Conservation (phyloP, 1,284 basidiomycete genomes). For the Cutaneotrichosporon mucoides region DNA sequence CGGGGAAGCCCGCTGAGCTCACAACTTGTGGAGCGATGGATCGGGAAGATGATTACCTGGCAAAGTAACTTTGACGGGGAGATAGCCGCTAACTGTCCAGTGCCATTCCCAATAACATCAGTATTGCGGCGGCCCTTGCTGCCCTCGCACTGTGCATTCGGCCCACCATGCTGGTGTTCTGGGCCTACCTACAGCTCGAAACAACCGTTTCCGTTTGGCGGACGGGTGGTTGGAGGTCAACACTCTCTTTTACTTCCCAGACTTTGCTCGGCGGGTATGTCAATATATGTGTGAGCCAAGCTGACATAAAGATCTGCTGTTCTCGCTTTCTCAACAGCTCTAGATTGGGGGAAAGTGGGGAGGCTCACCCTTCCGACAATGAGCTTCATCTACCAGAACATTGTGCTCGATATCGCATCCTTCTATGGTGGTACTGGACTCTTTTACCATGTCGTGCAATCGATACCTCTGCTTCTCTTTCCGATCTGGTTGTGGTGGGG, state of each 20-base stretch:
- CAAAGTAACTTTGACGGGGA: too few species aligned
- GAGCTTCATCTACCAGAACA: constrained; percentile 75
- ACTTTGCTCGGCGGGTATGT: constrained; percentile 18
- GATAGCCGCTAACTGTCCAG: background rate
- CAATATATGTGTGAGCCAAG: background rate
- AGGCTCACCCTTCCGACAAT: constrained; percentile 43
- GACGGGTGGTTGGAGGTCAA: background rate
- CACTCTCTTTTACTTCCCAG: background rate
- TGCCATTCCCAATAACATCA: constrained; percentile 28
- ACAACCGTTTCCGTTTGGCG: background rate
- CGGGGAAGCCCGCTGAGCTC: too few species aligned
- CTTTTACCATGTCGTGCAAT: constrained; percentile 88
- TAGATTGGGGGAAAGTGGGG: constrained; percentile 45
- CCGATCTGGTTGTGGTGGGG: constrained; percentile 68
- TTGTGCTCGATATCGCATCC: constrained; percentile 76
- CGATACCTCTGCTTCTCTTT: constrained; percentile 72
- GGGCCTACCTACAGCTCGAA: constrained; percentile 62
- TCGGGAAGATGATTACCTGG: too few species aligned
- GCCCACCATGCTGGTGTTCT: constrained; percentile 81
- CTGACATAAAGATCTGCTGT: constrained; percentile 22
- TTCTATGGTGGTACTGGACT: constrained; percentile 87
- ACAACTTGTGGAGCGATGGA: too few species aligned
- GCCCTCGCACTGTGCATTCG: constrained; percentile 74
- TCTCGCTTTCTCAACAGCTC: constrained; percentile 27
- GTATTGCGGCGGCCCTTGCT: constrained; percentile 57